Evolutionary conservation across 1,284 basidiomycete species (phyloP), one percentile per base, ranked within the genome.

Genomic region (Pseudozyma thailandica): DNA sequence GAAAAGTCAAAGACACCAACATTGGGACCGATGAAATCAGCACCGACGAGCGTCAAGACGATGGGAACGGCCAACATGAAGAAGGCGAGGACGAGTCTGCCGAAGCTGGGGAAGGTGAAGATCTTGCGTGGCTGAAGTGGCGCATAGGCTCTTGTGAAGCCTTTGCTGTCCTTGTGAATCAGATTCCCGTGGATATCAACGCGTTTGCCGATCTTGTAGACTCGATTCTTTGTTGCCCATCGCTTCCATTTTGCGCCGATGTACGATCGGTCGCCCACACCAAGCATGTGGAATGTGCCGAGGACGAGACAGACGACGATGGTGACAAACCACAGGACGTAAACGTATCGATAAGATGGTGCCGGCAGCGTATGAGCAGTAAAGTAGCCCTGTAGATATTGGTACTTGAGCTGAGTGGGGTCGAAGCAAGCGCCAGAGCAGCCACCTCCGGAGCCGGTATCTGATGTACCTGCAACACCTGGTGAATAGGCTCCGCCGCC

Each of bases 1-100:
- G 65, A 53, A 38, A 77, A 59, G 60, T 74, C 78, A 41, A 82
- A 83, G 42, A 82, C 61, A 39, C 58, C 48, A 2, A 86, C 83
- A 13, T 82, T 80, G 0, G 91, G 90, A 0, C 86, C 85, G 72
- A 92, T 86, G 79, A 92, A 91, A 83, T 93, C 91, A 10, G 89
- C 88, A 12, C 92, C 92, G 16, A 89, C 83, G 56, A 90, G 50
- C 9, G 80, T 81, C 55, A 83, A 52, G 7, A 69, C 48, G 50
- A 79, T 52, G 30, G 78, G 78, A 0, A 81, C 48, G 2, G 75
- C 72, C 3, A 80, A 26, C 46, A 81, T 48, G 53, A 72, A 68
- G 51, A 73, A 61, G n/a, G 80, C 60, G 7, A 79, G 59, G 21
- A 79, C 48, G 12, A 79, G 20, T 18, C 70, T 52, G 20, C 78